These are phyloP conservation scores for Babesia ovis DNA, from an alignment of 169 alveolate species.

Conservation along the genomic window DNA sequence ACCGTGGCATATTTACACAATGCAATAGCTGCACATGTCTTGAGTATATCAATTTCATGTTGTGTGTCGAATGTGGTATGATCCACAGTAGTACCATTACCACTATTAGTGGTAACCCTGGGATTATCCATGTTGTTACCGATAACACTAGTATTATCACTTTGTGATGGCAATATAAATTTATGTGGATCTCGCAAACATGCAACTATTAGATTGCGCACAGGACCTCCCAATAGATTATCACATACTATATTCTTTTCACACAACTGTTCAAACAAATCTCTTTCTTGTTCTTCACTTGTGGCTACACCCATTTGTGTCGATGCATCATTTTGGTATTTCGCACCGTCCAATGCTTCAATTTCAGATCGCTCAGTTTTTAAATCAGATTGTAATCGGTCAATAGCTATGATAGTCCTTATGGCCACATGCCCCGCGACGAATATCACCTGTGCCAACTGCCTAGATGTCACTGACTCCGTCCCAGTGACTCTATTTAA, in stretches of 20 bases:
- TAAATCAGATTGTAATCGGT: conserved; percentile 47
- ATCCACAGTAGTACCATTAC: not conserved
- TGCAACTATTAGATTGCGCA: conserved; percentile 31
- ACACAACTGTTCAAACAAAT: conserved; percentile 52
- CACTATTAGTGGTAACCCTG: not conserved
- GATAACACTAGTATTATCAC: no score
- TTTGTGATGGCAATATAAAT: not conserved
- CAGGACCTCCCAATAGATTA: conserved; percentile 66
- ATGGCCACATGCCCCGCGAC: conserved; percentile 67
- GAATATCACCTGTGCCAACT: conserved; percentile 55
- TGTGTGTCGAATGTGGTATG: not conserved
- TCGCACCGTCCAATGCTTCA: conserved; percentile 37
- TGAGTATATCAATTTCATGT: conserved; percentile 27
- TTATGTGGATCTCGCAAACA: conserved; percentile 34
- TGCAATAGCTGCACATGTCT: conserved; percentile 46
- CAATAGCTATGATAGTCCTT: conserved; percentile 45
- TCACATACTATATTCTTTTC: conserved; percentile 47
- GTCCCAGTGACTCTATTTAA: not conserved
- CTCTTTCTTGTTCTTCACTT: conserved; percentile 63
- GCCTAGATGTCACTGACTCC: conserved; percentile 4
- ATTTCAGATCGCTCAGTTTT: conserved; percentile 46
- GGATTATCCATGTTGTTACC: not conserved
- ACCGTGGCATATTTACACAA: conserved; percentile 63
- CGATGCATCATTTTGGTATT: conserved; percentile 6
- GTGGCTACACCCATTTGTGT: conserved; percentile 65